Evolutionary conservation across 2,329 filamentous ascomycete species (phyloP), one percentile per base, ranked within the genome.

Genomic region (Penicillium sp.): DNA sequence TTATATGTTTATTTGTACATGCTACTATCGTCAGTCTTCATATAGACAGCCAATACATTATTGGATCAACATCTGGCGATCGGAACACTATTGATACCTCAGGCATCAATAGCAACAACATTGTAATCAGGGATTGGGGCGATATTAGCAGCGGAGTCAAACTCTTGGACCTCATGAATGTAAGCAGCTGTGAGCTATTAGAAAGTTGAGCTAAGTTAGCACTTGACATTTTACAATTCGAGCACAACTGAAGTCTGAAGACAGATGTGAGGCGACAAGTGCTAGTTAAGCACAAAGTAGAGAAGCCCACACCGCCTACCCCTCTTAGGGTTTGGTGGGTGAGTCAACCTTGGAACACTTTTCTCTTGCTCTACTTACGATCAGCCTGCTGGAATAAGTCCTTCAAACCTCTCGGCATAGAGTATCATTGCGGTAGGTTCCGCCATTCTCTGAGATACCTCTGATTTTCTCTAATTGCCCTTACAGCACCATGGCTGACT

Each of bases 401-500:
- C 43, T 50, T 30, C 36, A 29, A 51, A 18, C 38, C 39, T 36
- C 18, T 45, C 38, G 36, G 57, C 54, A 53, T 46, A 55, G 30
- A 54, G 49, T 37, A 55, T 52, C 19, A 55, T 58, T 48, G 41
- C 62, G 46, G 61, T 61, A 47, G 46, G 46, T n/a, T 37, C 14
- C 12, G 46, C 16, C 29, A 14, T 41, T 25, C 10, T 25, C 19
- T 41, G 5, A 11, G 14, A n/a, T 19, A 49, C 11, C 22, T 22
- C 1, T 22, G 12, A 13, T 11, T 13, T 27, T 43, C 33, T 41
- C 44, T 49, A 45, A 47, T 49, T 41, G 7, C 16, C 38, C 35
- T 35, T 10, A 35, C 44, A 62, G 56, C 53, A 59, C 50, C 52
- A 71, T 71, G 68, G 67, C 68, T 46, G 67, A 70, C 58, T 66